These are phyloP conservation scores for Diatrype stigma DNA, from an alignment of 2,329 filamentous ascomycete genomes.

Conservation along the genomic window DNA sequence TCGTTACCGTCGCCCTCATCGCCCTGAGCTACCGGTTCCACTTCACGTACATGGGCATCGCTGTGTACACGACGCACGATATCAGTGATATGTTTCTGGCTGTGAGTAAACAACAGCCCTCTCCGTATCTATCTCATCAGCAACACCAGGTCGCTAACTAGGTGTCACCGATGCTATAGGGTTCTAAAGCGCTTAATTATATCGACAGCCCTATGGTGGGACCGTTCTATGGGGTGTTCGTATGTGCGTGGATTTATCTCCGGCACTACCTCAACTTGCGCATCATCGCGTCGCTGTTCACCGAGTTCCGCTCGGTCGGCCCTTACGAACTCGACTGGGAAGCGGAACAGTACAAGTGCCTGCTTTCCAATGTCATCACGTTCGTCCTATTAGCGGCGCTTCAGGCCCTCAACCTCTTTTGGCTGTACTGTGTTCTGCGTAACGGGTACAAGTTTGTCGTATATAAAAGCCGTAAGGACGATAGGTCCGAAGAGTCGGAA, in stretches of 20 bases:
- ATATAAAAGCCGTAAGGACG: constrained; percentile 48
- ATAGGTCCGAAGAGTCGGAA: constrained; percentile 44
- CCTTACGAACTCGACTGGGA: constrained; percentile 57
- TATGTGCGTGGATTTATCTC: constrained; percentile 65
- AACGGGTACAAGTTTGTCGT: constrained; percentile 51
- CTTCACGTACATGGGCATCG: constrained; percentile 71
- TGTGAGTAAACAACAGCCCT: constrained; percentile 10
- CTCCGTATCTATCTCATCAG: not conserved
- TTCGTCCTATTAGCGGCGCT: constrained; percentile 47
- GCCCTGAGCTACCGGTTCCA: constrained; percentile 69
- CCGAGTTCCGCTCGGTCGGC: constrained; percentile 53
- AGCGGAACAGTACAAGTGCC: constrained; percentile 57
- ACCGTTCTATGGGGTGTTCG: constrained; percentile 64
- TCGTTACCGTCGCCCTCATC: constrained; percentile 66
- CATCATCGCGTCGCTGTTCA: constrained; percentile 55
- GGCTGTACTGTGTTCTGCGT: constrained; percentile 54
- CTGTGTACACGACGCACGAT: constrained; percentile 72
- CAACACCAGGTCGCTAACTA: no score
- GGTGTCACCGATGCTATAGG: constrained; percentile 3
- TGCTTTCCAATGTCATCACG: constrained; percentile 48
- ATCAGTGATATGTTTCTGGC: constrained; percentile 73
- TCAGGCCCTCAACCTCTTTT: constrained; percentile 58
- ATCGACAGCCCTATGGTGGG: constrained; percentile 57
- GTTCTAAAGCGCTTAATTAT: constrained; percentile 70
- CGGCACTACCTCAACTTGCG: constrained; percentile 64